Evolutionary conservation across 169 alveolate species (phyloP), one percentile per base, ranked within the genome.

Genomic region (Cryptosporidium bovis): DNA sequence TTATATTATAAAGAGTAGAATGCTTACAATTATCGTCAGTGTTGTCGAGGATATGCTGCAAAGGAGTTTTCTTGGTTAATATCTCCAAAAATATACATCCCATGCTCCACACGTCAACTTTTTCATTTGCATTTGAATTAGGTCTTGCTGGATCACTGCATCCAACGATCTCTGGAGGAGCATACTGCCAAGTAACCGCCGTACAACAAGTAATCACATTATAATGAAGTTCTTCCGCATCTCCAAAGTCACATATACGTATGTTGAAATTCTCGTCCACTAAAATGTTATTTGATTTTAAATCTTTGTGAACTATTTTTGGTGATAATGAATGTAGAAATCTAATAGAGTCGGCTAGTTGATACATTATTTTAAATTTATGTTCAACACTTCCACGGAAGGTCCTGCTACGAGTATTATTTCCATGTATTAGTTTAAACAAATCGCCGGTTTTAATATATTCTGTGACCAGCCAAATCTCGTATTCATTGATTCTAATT

Each of bases 241-340:
- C 91, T 0, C 98, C 98, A 83, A 96, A 94, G 83, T 96, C 98
- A 27, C 97, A 94, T 53, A 96, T 90, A 82, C 95, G 95, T 13
- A 94, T 92, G 27, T 91, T 84, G 31, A 82, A 83, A 51, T 95
- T 83, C 29, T 83, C 92, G 82, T 94, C 96, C 34, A 96, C 51
- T 55, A 95, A 90, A 29, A 96, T 91, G 65, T 96, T 96, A 87
- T 95, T 97, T 16, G 97, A 97, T 51, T 96, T 96, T 69, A 96
- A 92, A 91, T 96, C 98, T 77, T 97, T 90, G 83, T 96, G 98
- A 20, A 93, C 92, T 56, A 94, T 90, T 44, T 96, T 95, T 36
- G 98, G 98, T 46, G 95, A 50, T 10, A 65, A 58, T 6, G 91
- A 64, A 18, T 83, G 91, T 36, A 83, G 48, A 56, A 68, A 83